These are phyloP conservation scores for Colletotrichum navitas DNA, from an alignment of 2,329 filamentous ascomycete genomes.

Conservation along the genomic window DNA sequence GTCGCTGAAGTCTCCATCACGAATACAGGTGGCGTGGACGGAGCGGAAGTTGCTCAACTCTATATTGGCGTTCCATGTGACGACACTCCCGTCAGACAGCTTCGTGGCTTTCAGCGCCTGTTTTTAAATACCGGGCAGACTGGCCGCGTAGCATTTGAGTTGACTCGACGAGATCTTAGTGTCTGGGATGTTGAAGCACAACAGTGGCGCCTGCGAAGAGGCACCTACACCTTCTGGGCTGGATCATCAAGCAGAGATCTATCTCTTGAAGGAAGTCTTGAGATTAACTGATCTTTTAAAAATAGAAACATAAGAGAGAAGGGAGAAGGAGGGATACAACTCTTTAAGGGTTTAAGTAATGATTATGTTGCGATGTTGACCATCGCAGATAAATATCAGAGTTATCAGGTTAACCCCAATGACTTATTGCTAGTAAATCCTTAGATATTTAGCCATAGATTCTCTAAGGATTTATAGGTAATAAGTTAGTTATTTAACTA, in stretches of 20 bases:
- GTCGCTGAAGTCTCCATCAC: constrained; percentile 54
- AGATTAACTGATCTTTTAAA: constrained; percentile 46
- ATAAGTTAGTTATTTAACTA: too few relatives aligned
- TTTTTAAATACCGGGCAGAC: constrained; percentile 30
- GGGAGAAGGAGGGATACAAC: too few relatives aligned
- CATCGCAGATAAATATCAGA: too few relatives aligned
- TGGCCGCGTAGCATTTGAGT: constrained; percentile 60
- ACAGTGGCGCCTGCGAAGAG: constrained; percentile 68
- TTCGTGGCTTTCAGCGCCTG: constrained; percentile 69
- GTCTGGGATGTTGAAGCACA: constrained; percentile 73
- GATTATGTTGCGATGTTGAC: too few relatives aligned
- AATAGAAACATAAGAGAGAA: not conserved
- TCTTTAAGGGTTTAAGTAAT: too few relatives aligned
- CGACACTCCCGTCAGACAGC: constrained; percentile 64
- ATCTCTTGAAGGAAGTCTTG: constrained; percentile 55
- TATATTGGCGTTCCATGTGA: constrained; percentile 60
- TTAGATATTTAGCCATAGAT: too few relatives aligned
- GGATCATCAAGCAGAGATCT: constrained; percentile 62
- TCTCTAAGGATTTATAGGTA: too few relatives aligned
- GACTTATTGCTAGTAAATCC: too few relatives aligned
- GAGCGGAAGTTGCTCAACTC: constrained; percentile 63
- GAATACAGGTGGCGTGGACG: constrained; percentile 58
- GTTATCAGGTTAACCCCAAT: too few relatives aligned
- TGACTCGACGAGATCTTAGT: constrained; percentile 75
- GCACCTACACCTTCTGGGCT: constrained; percentile 59